These are phyloP conservation scores for Hypoxylon rickii DNA, from an alignment of 495 filamentous ascomycete species.

Conservation along the genomic window DNA sequence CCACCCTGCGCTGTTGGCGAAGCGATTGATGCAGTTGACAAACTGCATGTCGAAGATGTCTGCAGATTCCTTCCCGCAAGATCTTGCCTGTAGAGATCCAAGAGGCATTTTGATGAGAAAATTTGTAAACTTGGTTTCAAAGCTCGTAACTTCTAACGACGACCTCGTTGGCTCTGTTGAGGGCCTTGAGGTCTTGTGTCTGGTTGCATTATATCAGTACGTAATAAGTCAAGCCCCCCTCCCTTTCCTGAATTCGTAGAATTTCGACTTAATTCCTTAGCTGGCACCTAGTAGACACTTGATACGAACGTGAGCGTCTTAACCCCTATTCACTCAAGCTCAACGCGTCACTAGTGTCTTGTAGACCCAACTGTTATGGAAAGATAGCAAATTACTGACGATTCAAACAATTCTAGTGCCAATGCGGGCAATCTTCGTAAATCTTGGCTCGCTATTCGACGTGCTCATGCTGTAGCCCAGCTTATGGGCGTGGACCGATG, in stretches of 20 bases:
- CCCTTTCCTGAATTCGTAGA: too few species aligned
- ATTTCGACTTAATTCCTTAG: too few species aligned
- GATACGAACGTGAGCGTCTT: too few species aligned
- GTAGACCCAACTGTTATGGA: neutral
- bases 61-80: conserved; percentile 22
- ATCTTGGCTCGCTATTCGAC: conserved; percentile 49
- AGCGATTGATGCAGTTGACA: conserved; percentile 51
- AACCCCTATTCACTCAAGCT: too few species aligned
- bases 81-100: conserved; percentile 40
- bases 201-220: conserved; percentile 46
- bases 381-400: neutral
- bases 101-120: conserved; percentile 36
- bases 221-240: too few species aligned
- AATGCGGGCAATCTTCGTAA: conserved; percentile 53
- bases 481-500: conserved; percentile 50
- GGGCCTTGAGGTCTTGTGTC: conserved; percentile 48
- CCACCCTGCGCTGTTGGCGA: conserved; percentile 52
- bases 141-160: conserved; percentile 55
- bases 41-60: conserved; percentile 54
- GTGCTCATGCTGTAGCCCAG: conserved; percentile 48
- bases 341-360: too few species aligned
- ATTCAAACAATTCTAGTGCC: conserved; percentile 12
- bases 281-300: too few species aligned
- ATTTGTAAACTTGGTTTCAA: conserved; percentile 44
- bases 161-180: conserved; percentile 52